These are phyloP conservation scores for Melocanna baccifera DNA, from an alignment of 176 grass and related monocot species.

Conservation along the genomic window DNA sequence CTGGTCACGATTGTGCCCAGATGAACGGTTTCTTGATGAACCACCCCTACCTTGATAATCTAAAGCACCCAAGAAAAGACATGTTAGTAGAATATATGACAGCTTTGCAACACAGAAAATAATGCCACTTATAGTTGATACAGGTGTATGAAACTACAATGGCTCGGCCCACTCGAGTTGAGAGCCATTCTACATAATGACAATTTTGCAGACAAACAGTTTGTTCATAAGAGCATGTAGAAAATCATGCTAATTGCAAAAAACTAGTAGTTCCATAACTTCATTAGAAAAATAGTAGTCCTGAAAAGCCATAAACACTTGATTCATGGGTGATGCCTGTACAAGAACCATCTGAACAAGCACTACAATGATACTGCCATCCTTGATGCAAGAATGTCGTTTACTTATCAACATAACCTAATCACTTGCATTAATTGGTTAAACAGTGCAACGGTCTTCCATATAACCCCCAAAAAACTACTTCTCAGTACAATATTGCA, in stretches of 20 bases:
- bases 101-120: conserved; percentile 24
- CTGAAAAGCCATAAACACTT: conserved; percentile 5
- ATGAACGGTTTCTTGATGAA: conserved; percentile 44
- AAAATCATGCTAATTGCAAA: conserved; percentile 13
- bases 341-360: conserved; percentile 1
- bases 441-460: neutral
- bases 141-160: conserved; percentile 3
- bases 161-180: neutral
- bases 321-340: neutral
- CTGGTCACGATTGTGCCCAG: conserved; percentile 32
- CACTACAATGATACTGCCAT: neutral
- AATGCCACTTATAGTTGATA: conserved; percentile 13
- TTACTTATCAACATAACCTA: conserved; percentile 3
- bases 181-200: neutral
- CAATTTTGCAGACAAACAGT: neutral
- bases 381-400: neutral
- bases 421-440: neutral
- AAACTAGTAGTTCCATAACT: neutral
- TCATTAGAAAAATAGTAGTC: conserved; percentile 9
- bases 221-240: neutral
- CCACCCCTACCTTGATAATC: conserved; percentile 44
- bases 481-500: neutral
- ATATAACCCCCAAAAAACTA: conserved; percentile 9
- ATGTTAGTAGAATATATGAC: conserved; percentile 13
- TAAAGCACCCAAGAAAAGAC: conserved; percentile 29